Evolutionary conservation across 2,329 filamentous ascomycete genomes (phyloP), one percentile per base, ranked within the genome.

Genomic region (Pestalotiopsis sp.): DNA sequence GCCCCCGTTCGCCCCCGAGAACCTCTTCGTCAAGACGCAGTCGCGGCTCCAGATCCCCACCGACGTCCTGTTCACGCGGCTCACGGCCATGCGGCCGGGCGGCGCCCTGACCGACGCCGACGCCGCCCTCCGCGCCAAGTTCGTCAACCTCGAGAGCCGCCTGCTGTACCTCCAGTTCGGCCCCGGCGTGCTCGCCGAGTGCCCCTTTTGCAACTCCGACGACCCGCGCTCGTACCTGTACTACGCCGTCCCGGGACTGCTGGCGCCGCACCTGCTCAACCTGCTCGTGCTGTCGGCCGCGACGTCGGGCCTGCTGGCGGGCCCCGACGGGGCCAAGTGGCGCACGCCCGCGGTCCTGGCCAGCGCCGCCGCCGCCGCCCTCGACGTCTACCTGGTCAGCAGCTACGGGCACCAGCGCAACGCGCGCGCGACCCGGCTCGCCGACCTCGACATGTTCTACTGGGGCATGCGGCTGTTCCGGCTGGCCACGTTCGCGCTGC

Each of bases 161-260:
- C 87, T 96, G 69, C 84, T 97, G 7, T 98, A 98, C 82, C 86
- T 97, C 66, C 90, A 92, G 69, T 97, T 90, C 80, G 96, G 96
- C 2, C 93, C 94, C 0, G 85, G 88, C 41, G 89, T 91, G 9
- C 79, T 98, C 49, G 84, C 90, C 25, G 85, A 89, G 69, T 98
- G 95, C 79, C 87, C 89, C n/a, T 97, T 97, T 83, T 98, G 95
- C 86, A 85, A 83, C 65, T 82, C 89, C n/a, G 90, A 93, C 69
- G 89, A 92, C 62, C 86, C 89, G 4, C 84, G 83, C 49, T 89
- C 87, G 57, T 98, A 94, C 83, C 86, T 97, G 63, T 87, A 93
- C 78, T 98, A 97, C 81, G 91, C 92, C 14, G 81, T 97, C 0
- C 93, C 95, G 0, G 85, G 89, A 31, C 82, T 97, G 7, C 75